These are phyloP conservation scores for Arabidopsis lyrata DNA, from an alignment of 441 rosid species.

Conservation along the genomic window DNA sequence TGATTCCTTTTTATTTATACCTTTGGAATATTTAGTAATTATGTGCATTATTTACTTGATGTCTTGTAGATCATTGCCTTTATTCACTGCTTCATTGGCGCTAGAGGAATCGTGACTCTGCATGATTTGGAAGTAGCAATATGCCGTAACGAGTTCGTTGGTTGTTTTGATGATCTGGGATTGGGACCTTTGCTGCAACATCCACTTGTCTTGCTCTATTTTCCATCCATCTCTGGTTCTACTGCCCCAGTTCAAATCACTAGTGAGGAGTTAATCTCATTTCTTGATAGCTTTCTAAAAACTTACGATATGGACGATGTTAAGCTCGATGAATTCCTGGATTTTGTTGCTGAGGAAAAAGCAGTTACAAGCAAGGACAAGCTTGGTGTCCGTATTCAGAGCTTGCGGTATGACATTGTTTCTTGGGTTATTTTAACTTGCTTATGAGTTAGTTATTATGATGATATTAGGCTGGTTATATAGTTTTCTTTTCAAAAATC, in stretches of 20 bases:
- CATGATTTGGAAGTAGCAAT: constrained; percentile 82
- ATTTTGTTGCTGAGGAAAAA: constrained; percentile 65
- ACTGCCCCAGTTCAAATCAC: constrained; percentile 62
- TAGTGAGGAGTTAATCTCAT: constrained; percentile 59
- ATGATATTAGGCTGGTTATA: not conserved
- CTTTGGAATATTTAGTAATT: not conserved
- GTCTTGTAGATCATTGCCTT: constrained; percentile 75
- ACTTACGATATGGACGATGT: constrained; percentile 48
- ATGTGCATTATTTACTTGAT: not conserved
- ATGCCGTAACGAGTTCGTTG: constrained; percentile 77
- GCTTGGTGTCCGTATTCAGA: constrained; percentile 83
- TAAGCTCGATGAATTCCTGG: constrained; percentile 63
- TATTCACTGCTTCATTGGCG: constrained; percentile 88
- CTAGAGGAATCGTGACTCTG: constrained; percentile 70
- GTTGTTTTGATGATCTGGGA: constrained; percentile 69
- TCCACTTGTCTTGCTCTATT: constrained; percentile 75
- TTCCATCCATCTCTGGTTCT: constrained; percentile 51
- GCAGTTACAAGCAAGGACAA: constrained; percentile 65
- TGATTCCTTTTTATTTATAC: not conserved
- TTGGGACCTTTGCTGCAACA: constrained; percentile 86
- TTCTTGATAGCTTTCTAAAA: constrained; percentile 60
- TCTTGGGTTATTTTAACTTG: not conserved
- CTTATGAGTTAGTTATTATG: not conserved
- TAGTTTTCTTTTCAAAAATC: not conserved
- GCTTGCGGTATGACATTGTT: constrained; percentile 64